phyloP scores from a whole-genome alignment of 129 eudicot species.

The Tagetes patula region DNA sequence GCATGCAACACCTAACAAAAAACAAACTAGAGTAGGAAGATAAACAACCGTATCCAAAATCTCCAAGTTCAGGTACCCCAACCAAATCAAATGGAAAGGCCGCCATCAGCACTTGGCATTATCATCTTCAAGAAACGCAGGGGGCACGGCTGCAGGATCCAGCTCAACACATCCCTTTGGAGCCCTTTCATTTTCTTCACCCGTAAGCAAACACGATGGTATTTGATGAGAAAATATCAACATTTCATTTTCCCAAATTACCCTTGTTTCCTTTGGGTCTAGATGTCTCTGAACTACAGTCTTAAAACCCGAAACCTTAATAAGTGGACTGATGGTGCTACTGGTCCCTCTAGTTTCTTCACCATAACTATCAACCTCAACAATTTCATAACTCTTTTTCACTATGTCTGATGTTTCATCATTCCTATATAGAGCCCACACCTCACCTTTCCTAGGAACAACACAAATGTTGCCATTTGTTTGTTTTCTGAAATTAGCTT shows the following conservation, averaged over 20 bases:
- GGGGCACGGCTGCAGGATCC: slow-evolving; percentile 83
- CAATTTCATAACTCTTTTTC: slow-evolving; percentile 56
- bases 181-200: slow-evolving; percentile 48
- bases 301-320: slow-evolving; percentile 78
- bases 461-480: slow-evolving; percentile 44
- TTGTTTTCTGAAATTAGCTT: slow-evolving; percentile 48
- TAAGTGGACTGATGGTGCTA: slow-evolving; percentile 42
- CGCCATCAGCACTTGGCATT: slow-evolving; percentile 34
- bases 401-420: slow-evolving; percentile 39
- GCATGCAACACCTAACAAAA: too few species aligned
- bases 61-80: slow-evolving; percentile 35
- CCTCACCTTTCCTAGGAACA: slow-evolving; percentile 67
- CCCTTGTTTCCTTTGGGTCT: slow-evolving; percentile 42
- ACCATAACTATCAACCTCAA: slow-evolving; percentile 55
- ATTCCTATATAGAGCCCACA: slow-evolving; percentile 65
- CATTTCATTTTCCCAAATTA: slow-evolving; percentile 57
- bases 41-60: neutral
- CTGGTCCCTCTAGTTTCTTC: slow-evolving; percentile 54
- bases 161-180: slow-evolving; percentile 72
- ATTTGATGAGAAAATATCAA: slow-evolving; percentile 67
- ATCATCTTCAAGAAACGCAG: slow-evolving; percentile 55
- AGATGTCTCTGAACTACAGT: slow-evolving; percentile 60
- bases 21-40: too few species aligned
- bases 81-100: slow-evolving; percentile 21
- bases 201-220: slow-evolving; percentile 59